Evolutionary conservation across 176 grass and related monocot genomes (phyloP).

Genomic region (Otatea glauca): DNA sequence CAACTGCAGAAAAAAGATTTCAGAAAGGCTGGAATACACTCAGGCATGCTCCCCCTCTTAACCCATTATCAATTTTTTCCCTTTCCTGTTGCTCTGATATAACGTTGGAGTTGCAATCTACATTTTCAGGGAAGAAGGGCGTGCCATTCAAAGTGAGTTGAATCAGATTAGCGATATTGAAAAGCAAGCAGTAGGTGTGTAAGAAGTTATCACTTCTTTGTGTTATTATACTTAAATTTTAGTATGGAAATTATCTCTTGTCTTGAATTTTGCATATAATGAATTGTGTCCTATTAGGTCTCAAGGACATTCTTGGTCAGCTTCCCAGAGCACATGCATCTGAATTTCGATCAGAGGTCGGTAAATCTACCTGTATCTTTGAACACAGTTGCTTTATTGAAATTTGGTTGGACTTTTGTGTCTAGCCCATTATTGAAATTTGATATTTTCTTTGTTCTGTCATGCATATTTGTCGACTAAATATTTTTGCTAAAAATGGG

Average conservation of each 20-base stretch:
- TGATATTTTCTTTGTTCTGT: not conserved
- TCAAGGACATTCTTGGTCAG: constrained; percentile 51
- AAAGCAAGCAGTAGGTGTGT: constrained; percentile 58
- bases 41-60: constrained; percentile 33
- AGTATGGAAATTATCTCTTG: not conserved
- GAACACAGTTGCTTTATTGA: not conserved
- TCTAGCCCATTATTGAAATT: not conserved
- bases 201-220: not conserved
- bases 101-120: not conserved
- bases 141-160: constrained; percentile 51
- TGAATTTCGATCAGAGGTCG: constrained; percentile 59
- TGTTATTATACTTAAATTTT: not conserved
- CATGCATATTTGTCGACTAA: not conserved
- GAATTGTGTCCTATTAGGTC: constrained; percentile 41
- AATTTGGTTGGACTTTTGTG: not conserved
- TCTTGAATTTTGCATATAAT: constrained; percentile 11
- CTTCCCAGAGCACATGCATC: constrained; percentile 63
- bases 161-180: constrained; percentile 57
- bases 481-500: not conserved
- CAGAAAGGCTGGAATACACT: constrained; percentile 70
- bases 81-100: constrained; percentile 16
- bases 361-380: not conserved
- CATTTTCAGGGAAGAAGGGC: constrained; percentile 54
- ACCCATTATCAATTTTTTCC: not conserved
- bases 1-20: constrained; percentile 54